Evolutionary conservation across 345 rosid species (phyloP).

Genomic region (Jatropha curcas): DNA sequence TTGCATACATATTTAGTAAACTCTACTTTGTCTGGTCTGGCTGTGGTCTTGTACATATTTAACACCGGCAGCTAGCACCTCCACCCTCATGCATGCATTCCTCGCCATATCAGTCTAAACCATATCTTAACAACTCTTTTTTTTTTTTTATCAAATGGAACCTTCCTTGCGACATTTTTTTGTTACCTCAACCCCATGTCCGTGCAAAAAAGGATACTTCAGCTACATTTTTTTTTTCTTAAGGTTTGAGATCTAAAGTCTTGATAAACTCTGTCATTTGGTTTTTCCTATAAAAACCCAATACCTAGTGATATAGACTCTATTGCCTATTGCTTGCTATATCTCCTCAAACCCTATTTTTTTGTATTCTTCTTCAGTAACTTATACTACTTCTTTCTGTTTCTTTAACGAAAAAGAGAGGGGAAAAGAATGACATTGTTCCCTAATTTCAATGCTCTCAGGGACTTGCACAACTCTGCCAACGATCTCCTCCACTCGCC

Average conservation of each 20-base stretch:
- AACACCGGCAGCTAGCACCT: conserved; percentile 35
- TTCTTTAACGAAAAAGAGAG: no score
- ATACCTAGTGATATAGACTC: background rate
- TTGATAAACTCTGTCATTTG: conserved; percentile 9
- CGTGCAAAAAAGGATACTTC: conserved; percentile 52
- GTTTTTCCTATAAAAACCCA: conserved; percentile 21
- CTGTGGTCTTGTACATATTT: conserved; percentile 2
- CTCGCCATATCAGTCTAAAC: conserved; percentile 3
- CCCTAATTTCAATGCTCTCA: conserved; percentile 57
- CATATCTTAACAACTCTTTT: conserved; percentile 13
- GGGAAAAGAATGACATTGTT: conserved; percentile 40
- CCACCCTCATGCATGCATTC: conserved; percentile 34
- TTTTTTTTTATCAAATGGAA: conserved; percentile 20
- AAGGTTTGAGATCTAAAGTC: conserved; percentile 32
- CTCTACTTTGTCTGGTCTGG: conserved; percentile 14
- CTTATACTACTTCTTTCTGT: no score
- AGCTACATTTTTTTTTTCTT: conserved; percentile 32
- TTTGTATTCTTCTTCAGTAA: background rate
- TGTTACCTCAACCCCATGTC: conserved; percentile 31
- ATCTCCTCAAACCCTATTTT: background rate
- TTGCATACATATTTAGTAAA: background rate
- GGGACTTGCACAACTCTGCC: conserved; percentile 68
- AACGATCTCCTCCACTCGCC: conserved; percentile 74
- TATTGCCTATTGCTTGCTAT: background rate
- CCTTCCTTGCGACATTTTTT: conserved; percentile 24